These are phyloP conservation scores for Puccinia polysora DNA, from an alignment of 1,284 basidiomycete species.

Conservation along the genomic window DNA sequence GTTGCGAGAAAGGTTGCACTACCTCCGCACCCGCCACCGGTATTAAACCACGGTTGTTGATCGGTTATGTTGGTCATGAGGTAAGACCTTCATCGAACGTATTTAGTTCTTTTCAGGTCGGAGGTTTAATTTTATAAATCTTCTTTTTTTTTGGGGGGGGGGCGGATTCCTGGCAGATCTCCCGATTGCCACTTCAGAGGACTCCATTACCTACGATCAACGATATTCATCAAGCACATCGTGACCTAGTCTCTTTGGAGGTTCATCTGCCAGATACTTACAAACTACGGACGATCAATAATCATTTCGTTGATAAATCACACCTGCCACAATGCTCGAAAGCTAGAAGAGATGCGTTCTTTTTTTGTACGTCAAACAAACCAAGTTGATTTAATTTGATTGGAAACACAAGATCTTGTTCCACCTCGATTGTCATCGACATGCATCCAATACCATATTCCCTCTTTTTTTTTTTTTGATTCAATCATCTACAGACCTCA, in stretches of 20 bases:
- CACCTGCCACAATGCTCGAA: slow-evolving; percentile 24
- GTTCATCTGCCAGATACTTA: slow-evolving; percentile 23
- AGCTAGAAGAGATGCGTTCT: slow-evolving; percentile 33
- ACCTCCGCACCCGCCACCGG: slow-evolving; percentile 21
- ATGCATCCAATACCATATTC: too few relatives aligned
- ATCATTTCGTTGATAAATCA: slow-evolving; percentile 19
- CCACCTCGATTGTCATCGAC: not conserved
- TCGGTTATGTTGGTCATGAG: slow-evolving; percentile 40
- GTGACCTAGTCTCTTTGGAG: slow-evolving; percentile 31
- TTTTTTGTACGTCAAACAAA: slow-evolving; percentile 23
- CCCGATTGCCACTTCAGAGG: slow-evolving; percentile 36
- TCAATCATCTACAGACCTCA: too few relatives aligned
- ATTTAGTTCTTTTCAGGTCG: not conserved
- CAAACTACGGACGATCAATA: slow-evolving; percentile 8
- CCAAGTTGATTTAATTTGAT: not conserved
- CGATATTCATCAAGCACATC: slow-evolving; percentile 41
- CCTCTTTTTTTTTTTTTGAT: too few relatives aligned
- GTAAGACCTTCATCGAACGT: not conserved
- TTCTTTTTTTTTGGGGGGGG: too few relatives aligned
- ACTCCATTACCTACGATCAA: slow-evolving; percentile 40
- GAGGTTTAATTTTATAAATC: too few relatives aligned
- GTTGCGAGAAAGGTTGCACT: slow-evolving; percentile 32
- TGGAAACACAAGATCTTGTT: not conserved
- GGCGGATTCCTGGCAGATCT: too few relatives aligned
- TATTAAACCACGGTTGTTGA: slow-evolving; percentile 28